phyloP scores from a whole-genome alignment of 1,284 basidiomycete genomes.

The Puccinia horiana region DNA sequence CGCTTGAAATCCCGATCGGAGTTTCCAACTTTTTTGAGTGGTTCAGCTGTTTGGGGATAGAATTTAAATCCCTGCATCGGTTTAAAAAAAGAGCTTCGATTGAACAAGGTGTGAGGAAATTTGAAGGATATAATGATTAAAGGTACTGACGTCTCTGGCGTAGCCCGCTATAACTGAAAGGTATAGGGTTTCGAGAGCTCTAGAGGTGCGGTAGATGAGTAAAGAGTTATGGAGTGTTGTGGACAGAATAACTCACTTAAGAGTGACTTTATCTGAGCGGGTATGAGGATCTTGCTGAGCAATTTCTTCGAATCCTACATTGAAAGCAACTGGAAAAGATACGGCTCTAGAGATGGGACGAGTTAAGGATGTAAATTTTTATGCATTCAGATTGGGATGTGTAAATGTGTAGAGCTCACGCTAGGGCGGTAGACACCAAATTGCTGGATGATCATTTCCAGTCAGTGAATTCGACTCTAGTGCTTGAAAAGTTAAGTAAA shows the following conservation, averaged over 20 bases:
- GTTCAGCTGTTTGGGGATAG: conserved; percentile 26
- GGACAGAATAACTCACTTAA: conserved; percentile 19
- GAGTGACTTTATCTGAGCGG: conserved; percentile 30
- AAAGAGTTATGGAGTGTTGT: background rate
- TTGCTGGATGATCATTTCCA: conserved; percentile 11
- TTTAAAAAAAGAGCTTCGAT: background rate
- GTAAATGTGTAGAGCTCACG: conserved; percentile 4
- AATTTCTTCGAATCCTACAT: conserved; percentile 46
- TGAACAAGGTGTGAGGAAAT: background rate
- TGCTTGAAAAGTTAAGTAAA: background rate
- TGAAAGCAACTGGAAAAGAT: conserved; percentile 41
- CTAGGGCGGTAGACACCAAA: conserved; percentile 42
- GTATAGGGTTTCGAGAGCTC: conserved; percentile 42
- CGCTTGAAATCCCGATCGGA: conserved; percentile 32
- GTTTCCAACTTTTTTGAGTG: conserved; percentile 21
- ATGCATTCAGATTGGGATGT: background rate
- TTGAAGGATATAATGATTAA: background rate
- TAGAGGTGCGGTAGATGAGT: background rate
- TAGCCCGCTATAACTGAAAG: conserved; percentile 38
- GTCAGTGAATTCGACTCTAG: background rate
- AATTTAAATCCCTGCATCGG: conserved; percentile 42
- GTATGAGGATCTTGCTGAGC: conserved; percentile 13
- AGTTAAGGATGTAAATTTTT: background rate
- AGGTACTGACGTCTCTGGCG: conserved; percentile 36
- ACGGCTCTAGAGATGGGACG: conserved; percentile 19